Evolutionary conservation across 495 filamentous ascomycete species (phyloP).

Genomic region (Talaromyces proteolyticus): DNA sequence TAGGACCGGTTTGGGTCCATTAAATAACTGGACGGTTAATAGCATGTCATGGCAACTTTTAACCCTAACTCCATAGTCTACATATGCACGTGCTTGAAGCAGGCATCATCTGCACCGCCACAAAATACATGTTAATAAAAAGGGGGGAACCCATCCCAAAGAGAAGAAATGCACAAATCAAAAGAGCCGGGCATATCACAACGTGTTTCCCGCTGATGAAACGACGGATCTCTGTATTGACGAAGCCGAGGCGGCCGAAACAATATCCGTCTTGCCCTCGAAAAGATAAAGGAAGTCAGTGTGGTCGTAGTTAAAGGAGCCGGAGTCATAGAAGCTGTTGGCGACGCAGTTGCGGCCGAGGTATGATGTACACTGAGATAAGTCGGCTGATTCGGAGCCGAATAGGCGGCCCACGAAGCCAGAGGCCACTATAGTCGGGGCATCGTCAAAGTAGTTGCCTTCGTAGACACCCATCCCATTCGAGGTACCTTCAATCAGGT

Average conservation of each 20-base stretch:
- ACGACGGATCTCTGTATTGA: background rate
- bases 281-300: background rate
- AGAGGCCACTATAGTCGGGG: constrained; percentile 15
- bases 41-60: too few relatives aligned
- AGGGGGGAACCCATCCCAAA: too few relatives aligned
- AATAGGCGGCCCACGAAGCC: constrained; percentile 17
- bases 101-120: too few relatives aligned
- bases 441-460: constrained; percentile 26
- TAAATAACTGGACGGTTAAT: too few relatives aligned
- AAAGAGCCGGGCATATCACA: too few relatives aligned
- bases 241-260: background rate
- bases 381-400: constrained; percentile 13
- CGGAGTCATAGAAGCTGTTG: constrained; percentile 19
- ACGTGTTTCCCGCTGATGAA: background rate
- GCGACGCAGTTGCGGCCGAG: constrained; percentile 21
- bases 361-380: constrained; percentile 16
- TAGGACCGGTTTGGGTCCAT: too few relatives aligned
- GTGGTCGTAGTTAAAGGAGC: background rate
- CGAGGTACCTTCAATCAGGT: constrained; percentile 17
- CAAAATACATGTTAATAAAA: too few relatives aligned
- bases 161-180: too few relatives aligned
- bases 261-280: background rate
- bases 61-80: too few relatives aligned
- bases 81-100: too few relatives aligned
- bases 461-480: constrained; percentile 8